These are phyloP conservation scores for Monosporascus sp. DNA, from an alignment of 2,329 filamentous ascomycete species.

Conservation along the genomic window DNA sequence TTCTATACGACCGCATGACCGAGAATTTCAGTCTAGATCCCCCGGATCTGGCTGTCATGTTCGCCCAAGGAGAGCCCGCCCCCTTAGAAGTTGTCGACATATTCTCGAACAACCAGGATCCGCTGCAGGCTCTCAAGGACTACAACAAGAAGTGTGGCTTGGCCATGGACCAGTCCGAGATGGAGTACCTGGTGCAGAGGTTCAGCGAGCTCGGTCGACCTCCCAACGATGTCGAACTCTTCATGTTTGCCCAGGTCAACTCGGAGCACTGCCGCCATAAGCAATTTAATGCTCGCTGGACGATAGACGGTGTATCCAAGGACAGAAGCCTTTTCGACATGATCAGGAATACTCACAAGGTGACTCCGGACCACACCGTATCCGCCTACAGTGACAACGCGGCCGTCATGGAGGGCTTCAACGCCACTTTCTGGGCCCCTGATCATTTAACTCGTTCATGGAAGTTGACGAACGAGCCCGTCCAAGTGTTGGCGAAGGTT, in stretches of 20 bases:
- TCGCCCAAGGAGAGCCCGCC: conserved; percentile 58
- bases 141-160: conserved; percentile 83
- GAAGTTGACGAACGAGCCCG: conserved; percentile 77
- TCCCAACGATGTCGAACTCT: conserved; percentile 81
- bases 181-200: conserved; percentile 87
- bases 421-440: conserved; percentile 78
- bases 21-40: conserved; percentile 65
- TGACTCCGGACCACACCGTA: conserved; percentile 74
- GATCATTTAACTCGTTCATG: conserved; percentile 82
- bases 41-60: conserved; percentile 72
- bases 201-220: conserved; percentile 55
- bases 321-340: conserved; percentile 82
- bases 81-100: conserved; percentile 73
- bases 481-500: conserved; percentile 88
- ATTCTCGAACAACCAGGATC: conserved; percentile 57
- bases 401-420: conserved; percentile 75
- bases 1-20: conserved; percentile 92
- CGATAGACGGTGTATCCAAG: conserved; percentile 80
- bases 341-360: conserved; percentile 93
- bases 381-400: conserved; percentile 98
- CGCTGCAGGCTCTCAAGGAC: conserved; percentile 67
- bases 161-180: conserved; percentile 81
- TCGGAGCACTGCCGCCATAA: conserved; percentile 65
- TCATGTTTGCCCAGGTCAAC: conserved; percentile 99
- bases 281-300: conserved; percentile 91